Base-by-base conservation (phyloP, 2,329 filamentous ascomycete species). In the Myotisia sp. region DNA sequence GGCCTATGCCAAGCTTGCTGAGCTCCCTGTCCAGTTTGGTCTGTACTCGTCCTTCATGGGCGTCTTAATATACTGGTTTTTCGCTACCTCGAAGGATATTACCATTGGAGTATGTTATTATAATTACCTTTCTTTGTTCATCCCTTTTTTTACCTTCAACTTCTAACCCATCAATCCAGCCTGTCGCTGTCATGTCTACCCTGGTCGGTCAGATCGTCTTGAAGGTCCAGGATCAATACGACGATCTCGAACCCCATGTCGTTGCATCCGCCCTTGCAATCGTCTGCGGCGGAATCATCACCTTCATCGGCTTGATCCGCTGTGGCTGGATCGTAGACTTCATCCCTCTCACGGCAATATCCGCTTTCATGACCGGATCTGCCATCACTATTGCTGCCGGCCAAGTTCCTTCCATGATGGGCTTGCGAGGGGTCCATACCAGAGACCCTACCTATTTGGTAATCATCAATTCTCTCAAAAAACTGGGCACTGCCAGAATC, bases 21-120 rank as follows among this genome's bases (percentile, higher is more conserved):
- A 77, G 40, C 67, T 95, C n/a, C 68, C 73, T 1, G 71, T 79
- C 4, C 69, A 95, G 52, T 95, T 77, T 50, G 87, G 87, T 34
- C 70, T 95, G 1, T 92, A 92, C 59, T 90, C 87, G 0, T 94
- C 87, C 0, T 95, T 98, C 53, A 90, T 94, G 70, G 90, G 87
- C 33, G 86, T 92, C 10, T 56, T 93, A 42, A 68, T 93, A 41
- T 98, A 98, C 60, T 95, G 87, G 87, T 80, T 94, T 52, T 95
- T 95, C 51, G 90, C 86, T 21, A 98, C 90, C 0, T 94, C 87
- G 9, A 98, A 95, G 54, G 87, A 98, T 56, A 95, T 98, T 51
- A 94, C 87, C 6, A 95, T 95, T 37, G 87, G 87, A 10, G 79
- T 82, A 66, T 60, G 76, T 70, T 2, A 32, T 44, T 20, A 3